These are phyloP conservation scores for Phytopythium oedochilum DNA, from an alignment of 352 stramenopile genomes.

Conservation along the genomic window DNA sequence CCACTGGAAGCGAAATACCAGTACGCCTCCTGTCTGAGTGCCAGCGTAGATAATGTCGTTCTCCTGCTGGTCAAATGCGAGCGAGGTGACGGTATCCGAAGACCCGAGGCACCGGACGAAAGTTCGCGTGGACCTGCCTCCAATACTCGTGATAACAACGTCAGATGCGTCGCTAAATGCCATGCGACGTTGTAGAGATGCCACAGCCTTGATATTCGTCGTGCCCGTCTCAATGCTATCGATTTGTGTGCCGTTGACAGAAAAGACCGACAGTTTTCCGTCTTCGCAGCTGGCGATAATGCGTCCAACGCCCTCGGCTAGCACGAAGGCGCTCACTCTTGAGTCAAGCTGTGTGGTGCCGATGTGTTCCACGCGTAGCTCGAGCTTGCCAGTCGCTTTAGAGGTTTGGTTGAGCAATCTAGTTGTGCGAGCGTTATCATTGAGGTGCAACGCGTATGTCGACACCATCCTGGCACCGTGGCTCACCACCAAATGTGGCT, in stretches of 20 bases:
- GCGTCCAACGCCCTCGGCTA: conserved; percentile 13
- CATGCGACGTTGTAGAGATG: conserved; percentile 11
- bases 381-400: not conserved
- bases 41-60: conserved; percentile 43
- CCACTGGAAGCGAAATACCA: conserved; percentile 24
- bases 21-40: conserved; percentile 36
- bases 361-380: not conserved
- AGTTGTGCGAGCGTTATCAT: not conserved
- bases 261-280: conserved; percentile 19
- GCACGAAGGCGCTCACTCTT: conserved; percentile 3
- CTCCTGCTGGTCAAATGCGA: conserved; percentile 37
- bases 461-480: not conserved
- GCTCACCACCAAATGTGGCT: not conserved
- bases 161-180: conserved; percentile 34
- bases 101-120: not conserved
- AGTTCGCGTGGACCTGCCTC: not conserved
- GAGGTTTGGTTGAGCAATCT: not conserved
- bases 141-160: conserved; percentile 15
- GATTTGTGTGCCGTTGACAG: conserved; percentile 41
- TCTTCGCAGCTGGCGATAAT: conserved; percentile 17
- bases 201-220: conserved; percentile 14
- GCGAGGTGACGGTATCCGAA: conserved; percentile 15
- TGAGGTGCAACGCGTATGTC: not conserved
- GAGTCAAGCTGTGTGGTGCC: not conserved
- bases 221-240: conserved; percentile 24